phyloP scores from a whole-genome alignment of 192 early-diverging fungal species.

The Backusella mclennaniae region DNA sequence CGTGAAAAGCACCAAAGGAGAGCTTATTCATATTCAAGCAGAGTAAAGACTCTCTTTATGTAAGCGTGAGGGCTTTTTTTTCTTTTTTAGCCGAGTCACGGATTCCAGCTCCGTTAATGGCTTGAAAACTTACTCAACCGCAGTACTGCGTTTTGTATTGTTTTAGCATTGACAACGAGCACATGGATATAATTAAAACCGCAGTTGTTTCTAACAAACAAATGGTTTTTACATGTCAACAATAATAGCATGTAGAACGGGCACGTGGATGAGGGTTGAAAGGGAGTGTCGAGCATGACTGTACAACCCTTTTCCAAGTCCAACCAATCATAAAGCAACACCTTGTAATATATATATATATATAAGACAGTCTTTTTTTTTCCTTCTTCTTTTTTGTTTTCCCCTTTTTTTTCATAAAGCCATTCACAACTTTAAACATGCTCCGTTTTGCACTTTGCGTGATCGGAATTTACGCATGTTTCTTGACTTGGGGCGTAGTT shows the following conservation, averaged over 20 bases:
- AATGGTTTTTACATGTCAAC: too few relatives aligned
- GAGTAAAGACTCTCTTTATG: neutral
- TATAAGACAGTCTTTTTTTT: neutral
- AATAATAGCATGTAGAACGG: neutral
- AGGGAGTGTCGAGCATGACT: neutral
- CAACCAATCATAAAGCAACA: neutral
- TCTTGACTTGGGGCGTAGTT: conserved; percentile 92
- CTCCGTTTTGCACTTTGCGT: conserved; percentile 48
- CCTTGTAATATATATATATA: neutral
- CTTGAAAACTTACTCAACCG: too few relatives aligned
- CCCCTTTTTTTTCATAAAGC: neutral
- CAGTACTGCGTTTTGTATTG: too few relatives aligned
- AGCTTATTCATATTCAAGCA: conserved; percentile 19
- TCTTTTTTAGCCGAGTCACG: neutral
- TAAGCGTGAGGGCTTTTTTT: neutral
- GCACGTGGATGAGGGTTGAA: neutral
- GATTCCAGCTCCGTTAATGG: too few relatives aligned
- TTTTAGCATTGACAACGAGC: too few relatives aligned
- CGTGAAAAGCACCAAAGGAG: conserved; percentile 23
- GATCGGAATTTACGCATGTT: conserved; percentile 88
- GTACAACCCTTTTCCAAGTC: neutral
- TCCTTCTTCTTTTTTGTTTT: neutral
- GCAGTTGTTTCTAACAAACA: neutral
- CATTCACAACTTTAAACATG: conserved; percentile 28
- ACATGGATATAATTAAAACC: neutral